Evolutionary conservation across 345 rosid species (phyloP), one percentile per base, ranked within the genome.

Genomic region (Eucalyptus marginata): DNA sequence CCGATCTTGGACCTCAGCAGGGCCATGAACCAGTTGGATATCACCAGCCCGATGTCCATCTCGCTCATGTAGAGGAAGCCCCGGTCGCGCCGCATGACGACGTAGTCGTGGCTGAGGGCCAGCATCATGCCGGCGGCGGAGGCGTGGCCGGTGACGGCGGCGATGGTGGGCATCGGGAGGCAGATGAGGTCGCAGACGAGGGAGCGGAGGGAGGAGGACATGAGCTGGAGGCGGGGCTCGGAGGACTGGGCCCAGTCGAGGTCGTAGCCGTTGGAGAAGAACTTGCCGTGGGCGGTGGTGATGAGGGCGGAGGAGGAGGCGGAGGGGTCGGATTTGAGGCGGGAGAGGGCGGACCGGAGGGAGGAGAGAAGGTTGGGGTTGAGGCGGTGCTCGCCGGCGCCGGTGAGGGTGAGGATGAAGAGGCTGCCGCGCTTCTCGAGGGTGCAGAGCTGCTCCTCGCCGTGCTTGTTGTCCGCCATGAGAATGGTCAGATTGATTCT

Each of bases 181-280:
- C 93, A 93, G 89, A 96, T 90, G 54, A 96, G 92, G 89, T 95
- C 95, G 68, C 91, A 90, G 43, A 93, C 84, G 56, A 96, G 90
- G 56, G 93, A 90, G 49, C 91, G 89, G 87, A 94, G 91, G 46
- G 90, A 50, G 4, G 90, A 54, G 13, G 90, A 92, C 98, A 97
- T 93, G 71, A 87, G 58, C 25, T 5, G 4, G 89, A 86, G 84
- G 29, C 93, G 94, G 86, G 94, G 89, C 5, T 83, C 90, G 71
- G 88, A 71, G 36, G 92, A 33, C 43, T 87, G 47, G 76, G 95
- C 95, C 93, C 96, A 93, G 49, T 89, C 92, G 86, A 96, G 93
- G 91, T 96, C 98, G 90, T 91, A 95, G 76, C 99, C 98, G 87
- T 97, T 96, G 89, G 99, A 97, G 95, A 96, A 97, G 95, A 95